Evolutionary conservation across 2,329 filamentous ascomycete genomes (phyloP), one percentile per base, ranked within the genome.

Genomic region (Daldinia sp.): DNA sequence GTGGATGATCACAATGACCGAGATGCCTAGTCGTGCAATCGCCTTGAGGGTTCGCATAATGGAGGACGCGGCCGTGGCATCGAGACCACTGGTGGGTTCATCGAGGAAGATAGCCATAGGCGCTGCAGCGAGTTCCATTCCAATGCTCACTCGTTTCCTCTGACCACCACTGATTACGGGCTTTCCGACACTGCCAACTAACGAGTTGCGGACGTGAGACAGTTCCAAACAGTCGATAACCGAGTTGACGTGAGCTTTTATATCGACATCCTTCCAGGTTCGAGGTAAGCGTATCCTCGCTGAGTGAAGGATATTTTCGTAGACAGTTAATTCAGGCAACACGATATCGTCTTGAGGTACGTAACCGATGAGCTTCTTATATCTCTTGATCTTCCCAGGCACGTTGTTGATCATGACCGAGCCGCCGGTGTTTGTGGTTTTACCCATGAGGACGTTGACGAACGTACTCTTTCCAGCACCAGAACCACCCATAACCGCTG

Each of bases 311-410:
- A 90, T 88, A 65, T 89, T 90, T 74, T 90, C 88, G 57, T 84
- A 83, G 4, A 90, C 87, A 0, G 87, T 90, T 51, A 90, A 77
- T 73, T 90, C 86, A 0, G 87, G 85, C 9, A 89, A 80, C 2
- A 89, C 82, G 28, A 89, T 83, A 74, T 89, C 88, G 68, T 89
- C 86, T 72, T 90, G 87, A 1, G 88, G 87, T 2, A 90, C 87
- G 66, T 88, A 89, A 23, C 87, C 87, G 28, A 89, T 88, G 64
- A 89, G 79, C 74, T 88, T 88, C 76, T 86, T 88, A 76, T 87
- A 89, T 46, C 79, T 79, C 73, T 81, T 81, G 77, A 86, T 81
- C 68, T 81, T 82, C 12, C 82, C 81, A 0, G 82, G 79, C 4
- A 80, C 78, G n/a, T 83, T 84, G 68, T 89, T 89, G 69, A 89